These are phyloP conservation scores for Penicillium hesseltinei DNA, from an alignment of 2,329 filamentous ascomycete species.

Conservation along the genomic window DNA sequence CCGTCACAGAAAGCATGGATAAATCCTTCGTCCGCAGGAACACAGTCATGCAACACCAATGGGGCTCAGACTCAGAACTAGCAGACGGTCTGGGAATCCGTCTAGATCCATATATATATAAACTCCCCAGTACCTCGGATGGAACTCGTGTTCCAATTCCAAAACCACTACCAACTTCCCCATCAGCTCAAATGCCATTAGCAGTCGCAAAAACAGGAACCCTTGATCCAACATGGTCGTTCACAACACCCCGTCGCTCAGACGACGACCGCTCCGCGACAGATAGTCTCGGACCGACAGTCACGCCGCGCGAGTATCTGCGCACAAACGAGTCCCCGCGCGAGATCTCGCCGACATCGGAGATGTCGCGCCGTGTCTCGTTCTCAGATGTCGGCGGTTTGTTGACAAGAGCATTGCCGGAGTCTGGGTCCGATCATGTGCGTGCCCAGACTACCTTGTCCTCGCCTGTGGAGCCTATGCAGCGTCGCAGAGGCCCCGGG, in stretches of 20 bases:
- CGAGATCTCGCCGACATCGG: slow-evolving; percentile 38
- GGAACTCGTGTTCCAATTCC: not conserved
- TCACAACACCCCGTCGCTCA: slow-evolving; percentile 21
- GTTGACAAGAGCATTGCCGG: slow-evolving; percentile 49
- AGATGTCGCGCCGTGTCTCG: slow-evolving; percentile 57
- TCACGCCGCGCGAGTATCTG: slow-evolving; percentile 37
- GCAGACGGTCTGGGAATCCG: slow-evolving; percentile 76
- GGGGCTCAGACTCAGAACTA: slow-evolving; percentile 89
- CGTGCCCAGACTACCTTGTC: slow-evolving; percentile 5
- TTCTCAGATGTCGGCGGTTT: slow-evolving; percentile 85
- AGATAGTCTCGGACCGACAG: slow-evolving; percentile 34
- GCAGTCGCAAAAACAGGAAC: slow-evolving; percentile 27
- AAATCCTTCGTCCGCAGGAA: slow-evolving; percentile 38
- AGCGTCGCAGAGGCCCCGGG: slow-evolving; percentile 19
- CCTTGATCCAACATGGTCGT: slow-evolving; percentile 36
- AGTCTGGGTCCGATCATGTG: not conserved
- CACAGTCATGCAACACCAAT: slow-evolving; percentile 67
- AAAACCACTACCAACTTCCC: slow-evolving; percentile 25
- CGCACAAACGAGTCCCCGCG: slow-evolving; percentile 28
- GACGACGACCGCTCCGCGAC: slow-evolving; percentile 32
- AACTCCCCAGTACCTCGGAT: slow-evolving; percentile 34
- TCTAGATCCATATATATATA: slow-evolving; percentile 53
- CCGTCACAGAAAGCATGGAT: slow-evolving; percentile 49
- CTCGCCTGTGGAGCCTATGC: not conserved
- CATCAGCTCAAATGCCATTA: slow-evolving; percentile 32